Base-by-base conservation (phyloP, 495 filamentous ascomycete species). In the Diplogelasinospora grovesii region DNA sequence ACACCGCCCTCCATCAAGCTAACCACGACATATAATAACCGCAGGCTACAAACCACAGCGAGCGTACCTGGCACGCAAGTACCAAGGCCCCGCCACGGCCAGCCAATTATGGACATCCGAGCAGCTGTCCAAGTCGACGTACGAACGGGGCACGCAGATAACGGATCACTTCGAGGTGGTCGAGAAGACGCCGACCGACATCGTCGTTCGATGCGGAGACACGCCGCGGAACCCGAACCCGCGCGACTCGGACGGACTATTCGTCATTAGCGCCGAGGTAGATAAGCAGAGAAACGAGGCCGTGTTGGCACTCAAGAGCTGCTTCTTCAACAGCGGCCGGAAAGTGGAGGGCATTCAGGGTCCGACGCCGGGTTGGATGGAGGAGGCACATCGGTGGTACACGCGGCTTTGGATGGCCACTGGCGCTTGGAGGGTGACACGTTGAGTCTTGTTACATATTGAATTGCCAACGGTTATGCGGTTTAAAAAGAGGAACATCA, bases 141-240 rank as follows among this genome's bases (percentile, higher is more conserved):
- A 83, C 56, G 70, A 78, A 19, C 60, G 71, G 25, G 82, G 82
- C 19, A 81, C 82, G 15, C 56, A 73, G 21, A 74, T 86, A 50
- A 82, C 79, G 19, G 83, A 88, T 53, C 82, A 88, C 60, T 86
- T 88, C 57, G 80, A 88, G 58, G 82, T 88, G 0, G 60, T 88
- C 2, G 74, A 77, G 43, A 81, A 83, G 57, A 75, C 70, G 13
- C 65, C 74, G 6, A 72, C 72, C 19, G 64, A 67, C 21, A 81
- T 86, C 30, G 56, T 74, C 5, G 71, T 86, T 21, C 75, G 83
- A 13, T 81, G 78, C 52, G 83, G 82, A 18, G 82, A 79, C 43
- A 75, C 76, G 4, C 83, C 83, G 0, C 64, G 77, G 35, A 72
- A 73, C 19, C 48, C 45, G 20, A 75, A 65, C 0, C 68, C 79